phyloP scores from a whole-genome alignment of 106 monocot genomes.

The Amphibolis antarctica region DNA sequence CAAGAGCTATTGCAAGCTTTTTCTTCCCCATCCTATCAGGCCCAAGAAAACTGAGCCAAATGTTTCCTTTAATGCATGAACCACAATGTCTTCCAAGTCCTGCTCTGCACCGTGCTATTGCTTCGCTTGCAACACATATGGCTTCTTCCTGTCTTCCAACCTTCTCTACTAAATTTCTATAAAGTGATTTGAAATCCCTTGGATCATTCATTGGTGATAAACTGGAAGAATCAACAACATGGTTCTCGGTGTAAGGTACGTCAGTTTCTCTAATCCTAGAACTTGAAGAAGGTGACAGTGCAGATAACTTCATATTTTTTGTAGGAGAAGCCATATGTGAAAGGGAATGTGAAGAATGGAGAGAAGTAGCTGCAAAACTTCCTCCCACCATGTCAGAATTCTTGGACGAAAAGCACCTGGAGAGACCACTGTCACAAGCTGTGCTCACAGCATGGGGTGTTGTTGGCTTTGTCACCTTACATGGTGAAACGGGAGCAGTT shows the following conservation, averaged over 20 bases:
- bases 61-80: slow-evolving; percentile 25
- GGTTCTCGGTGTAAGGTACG: slow-evolving; percentile 6
- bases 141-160: slow-evolving; percentile 85
- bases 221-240: slow-evolving; percentile 4
- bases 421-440: neutral
- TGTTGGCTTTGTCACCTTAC: slow-evolving; percentile 6
- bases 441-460: neutral
- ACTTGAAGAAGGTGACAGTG: neutral
- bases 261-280: slow-evolving; percentile 5
- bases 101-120: slow-evolving; percentile 45
- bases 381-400: slow-evolving; percentile 14
- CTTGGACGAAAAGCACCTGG: slow-evolving; percentile 17
- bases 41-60: slow-evolving; percentile 69
- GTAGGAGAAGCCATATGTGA: slow-evolving; percentile 3
- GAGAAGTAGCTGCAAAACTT: slow-evolving; percentile 6
- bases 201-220: slow-evolving; percentile 19
- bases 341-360: slow-evolving; percentile 8
- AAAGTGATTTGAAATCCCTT: slow-evolving; percentile 49
- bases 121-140: slow-evolving; percentile 29
- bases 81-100: slow-evolving; percentile 30
- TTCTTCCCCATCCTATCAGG: slow-evolving; percentile 64
- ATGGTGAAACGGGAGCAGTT: slow-evolving; percentile 24
- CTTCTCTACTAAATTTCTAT: slow-evolving; percentile 33
- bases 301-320: neutral
- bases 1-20: slow-evolving; percentile 61